Percentiles rank a stretch among this genome's conserved stretches.
These are phyloP conservation scores for Candida sonorensis DNA, from an alignment of 805 yeast species.

Conservation along the genomic window DNA sequence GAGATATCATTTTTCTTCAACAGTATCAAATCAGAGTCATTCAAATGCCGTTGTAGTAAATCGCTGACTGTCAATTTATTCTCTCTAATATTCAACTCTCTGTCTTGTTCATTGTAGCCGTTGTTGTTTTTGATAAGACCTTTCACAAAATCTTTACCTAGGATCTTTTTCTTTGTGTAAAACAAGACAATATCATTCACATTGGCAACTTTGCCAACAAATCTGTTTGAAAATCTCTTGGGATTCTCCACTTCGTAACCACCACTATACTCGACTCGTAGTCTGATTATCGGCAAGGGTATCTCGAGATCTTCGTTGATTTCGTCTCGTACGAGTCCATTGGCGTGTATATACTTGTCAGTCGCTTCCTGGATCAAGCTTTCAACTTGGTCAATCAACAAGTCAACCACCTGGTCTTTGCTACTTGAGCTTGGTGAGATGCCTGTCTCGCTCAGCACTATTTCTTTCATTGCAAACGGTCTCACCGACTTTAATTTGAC, in stretches of 20 bases:
- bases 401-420: conserved; percentile 53
- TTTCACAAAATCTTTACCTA: conserved; percentile 11
- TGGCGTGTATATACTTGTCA: conserved; percentile 35
- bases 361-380: conserved; percentile 55
- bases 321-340: conserved; percentile 20
- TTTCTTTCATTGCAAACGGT: conserved; percentile 72
- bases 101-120: conserved; percentile 28
- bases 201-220: conserved; percentile 88
- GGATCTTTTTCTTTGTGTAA: conserved; percentile 37
- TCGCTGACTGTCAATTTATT: conserved; percentile 28
- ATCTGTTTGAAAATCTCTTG: conserved; percentile 78
- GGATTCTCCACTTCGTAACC: conserved; percentile 92
- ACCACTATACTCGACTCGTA: conserved; percentile 84
- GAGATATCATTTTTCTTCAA: conserved; percentile 72
- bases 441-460: conserved; percentile 47
- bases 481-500: conserved; percentile 65
- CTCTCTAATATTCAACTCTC: conserved; percentile 18
- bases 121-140: conserved; percentile 6
- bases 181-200: conserved; percentile 78
- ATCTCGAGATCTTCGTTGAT: conserved; percentile 18
- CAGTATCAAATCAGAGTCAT: conserved; percentile 56
- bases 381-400: conserved; percentile 59
- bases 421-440: conserved; percentile 57
- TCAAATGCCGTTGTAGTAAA: conserved; percentile 56
- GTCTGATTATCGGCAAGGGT: conserved; percentile 78